phyloP scores from a whole-genome alignment of 805 yeast species.

The Ogataea saltuana region DNA sequence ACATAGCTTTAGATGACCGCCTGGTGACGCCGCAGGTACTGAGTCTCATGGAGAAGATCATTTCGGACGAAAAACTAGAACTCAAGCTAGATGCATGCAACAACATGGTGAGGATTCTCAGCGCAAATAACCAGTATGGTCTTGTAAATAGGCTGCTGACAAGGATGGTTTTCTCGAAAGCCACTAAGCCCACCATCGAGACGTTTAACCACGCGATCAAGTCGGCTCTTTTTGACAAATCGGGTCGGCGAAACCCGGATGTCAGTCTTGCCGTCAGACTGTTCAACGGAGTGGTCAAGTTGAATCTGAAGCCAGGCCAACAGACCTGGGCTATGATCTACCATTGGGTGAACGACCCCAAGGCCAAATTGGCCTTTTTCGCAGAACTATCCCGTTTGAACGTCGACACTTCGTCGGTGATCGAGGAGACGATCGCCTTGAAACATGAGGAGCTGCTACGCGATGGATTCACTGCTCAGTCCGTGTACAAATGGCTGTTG shows the following conservation, averaged over 20 bases:
- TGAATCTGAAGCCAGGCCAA: constrained; percentile 6
- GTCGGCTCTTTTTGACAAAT: background rate
- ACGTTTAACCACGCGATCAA: constrained; percentile 5
- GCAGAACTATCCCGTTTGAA: constrained; percentile 5
- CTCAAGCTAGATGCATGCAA: constrained; percentile 3
- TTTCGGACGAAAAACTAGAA: background rate
- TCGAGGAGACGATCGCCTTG: background rate
- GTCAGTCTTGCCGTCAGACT: constrained; percentile 1
- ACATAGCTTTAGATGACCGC: too few relatives aligned
- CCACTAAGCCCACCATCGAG: constrained; percentile 4
- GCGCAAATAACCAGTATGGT: background rate
- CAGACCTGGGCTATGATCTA: constrained; percentile 9
- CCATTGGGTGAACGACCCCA: constrained; percentile 3
- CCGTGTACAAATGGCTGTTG: constrained; percentile 4
- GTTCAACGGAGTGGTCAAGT: constrained; percentile 6
- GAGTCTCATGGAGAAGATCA: constrained; percentile 1
- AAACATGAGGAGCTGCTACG: background rate
- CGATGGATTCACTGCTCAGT: background rate
- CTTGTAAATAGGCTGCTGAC: constrained; percentile 9
- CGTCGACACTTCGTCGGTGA: background rate
- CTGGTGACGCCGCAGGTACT: too few relatives aligned
- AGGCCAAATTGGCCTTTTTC: background rate
- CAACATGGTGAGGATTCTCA: constrained; percentile 2
- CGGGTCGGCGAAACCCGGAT: background rate
- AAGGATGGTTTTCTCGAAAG: constrained; percentile 5